These are phyloP conservation scores for Houttuynia cordata DNA, from an alignment of 164 flowering plant species.

Conservation along the genomic window DNA sequence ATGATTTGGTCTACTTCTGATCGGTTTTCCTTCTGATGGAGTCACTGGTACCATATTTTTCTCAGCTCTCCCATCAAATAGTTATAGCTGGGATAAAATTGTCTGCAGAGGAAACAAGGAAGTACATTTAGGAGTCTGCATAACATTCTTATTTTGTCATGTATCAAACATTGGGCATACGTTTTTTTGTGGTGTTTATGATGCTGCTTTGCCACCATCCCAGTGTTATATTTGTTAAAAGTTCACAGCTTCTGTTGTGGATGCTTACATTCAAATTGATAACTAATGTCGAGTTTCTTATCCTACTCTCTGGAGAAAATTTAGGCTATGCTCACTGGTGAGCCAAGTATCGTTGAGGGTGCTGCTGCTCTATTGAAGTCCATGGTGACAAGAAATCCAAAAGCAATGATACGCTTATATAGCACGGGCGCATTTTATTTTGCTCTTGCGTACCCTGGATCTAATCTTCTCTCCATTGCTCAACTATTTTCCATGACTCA, in stretches of 20 bases:
- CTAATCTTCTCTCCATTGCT: slow-evolving; percentile 87
- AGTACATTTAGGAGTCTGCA: no score
- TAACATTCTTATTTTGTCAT: no score
- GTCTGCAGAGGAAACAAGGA: no score
- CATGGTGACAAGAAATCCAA: slow-evolving; percentile 93
- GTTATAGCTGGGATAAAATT: no score
- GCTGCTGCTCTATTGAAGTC: slow-evolving; percentile 88
- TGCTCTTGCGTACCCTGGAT: slow-evolving; percentile 96
- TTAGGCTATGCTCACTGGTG: slow-evolving; percentile 95
- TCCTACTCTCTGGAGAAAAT: slow-evolving; percentile 1
- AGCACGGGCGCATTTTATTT: slow-evolving; percentile 97
- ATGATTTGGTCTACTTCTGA: no score
- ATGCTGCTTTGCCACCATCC: no score
- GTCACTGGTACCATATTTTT: no score
- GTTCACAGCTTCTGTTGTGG: no score
- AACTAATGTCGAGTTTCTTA: neutral
- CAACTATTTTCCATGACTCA: slow-evolving; percentile 86
- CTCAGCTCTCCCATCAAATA: no score
- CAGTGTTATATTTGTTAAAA: neutral
- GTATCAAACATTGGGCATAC: no score
- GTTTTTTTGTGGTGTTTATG: no score
- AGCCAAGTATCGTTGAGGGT: slow-evolving; percentile 87
- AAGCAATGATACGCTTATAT: slow-evolving; percentile 89
- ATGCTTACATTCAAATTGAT: neutral
- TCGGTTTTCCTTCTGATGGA: no score